phyloP scores from a whole-genome alignment of 2,329 filamentous ascomycete species.

The Apiospora koreana region DNA sequence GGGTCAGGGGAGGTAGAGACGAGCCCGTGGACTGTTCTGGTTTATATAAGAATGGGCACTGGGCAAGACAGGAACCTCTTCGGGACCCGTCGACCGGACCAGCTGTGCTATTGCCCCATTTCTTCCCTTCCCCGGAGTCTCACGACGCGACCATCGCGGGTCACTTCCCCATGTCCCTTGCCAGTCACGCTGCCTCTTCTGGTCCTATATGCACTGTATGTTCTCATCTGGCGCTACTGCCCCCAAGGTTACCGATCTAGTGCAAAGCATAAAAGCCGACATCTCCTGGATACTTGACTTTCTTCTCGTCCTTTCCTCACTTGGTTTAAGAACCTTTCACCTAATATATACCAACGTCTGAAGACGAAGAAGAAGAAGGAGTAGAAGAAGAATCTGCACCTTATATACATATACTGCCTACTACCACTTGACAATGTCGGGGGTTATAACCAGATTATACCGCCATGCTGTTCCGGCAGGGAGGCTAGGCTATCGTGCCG shows the following conservation, averaged over 20 bases:
- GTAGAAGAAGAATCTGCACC: neutral
- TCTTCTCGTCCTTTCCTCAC: neutral
- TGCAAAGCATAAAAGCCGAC: conserved; percentile 1
- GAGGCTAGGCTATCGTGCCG: neutral
- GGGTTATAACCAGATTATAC: neutral
- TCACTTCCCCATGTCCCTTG: neutral
- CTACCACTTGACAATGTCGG: neutral
- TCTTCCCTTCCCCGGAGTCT: conserved; percentile 1
- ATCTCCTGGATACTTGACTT: neutral
- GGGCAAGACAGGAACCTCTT: neutral
- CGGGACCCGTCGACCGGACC: neutral
- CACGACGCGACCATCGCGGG: neutral
- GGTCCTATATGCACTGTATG: neutral
- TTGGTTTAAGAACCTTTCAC: neutral
- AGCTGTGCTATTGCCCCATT: neutral
- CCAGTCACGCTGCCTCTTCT: neutral
- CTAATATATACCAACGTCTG: neutral
- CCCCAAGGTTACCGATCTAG: neutral
- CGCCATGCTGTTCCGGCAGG: neutral
- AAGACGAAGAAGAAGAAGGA: neutral
- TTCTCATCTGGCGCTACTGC: neutral
- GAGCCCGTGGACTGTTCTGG: neutral
- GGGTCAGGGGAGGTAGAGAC: neutral
- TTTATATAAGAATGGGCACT: neutral
- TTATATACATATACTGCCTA: neutral